Evolutionary conservation across 176 grass and related monocot genomes (phyloP).

Genomic region (Oryza glumipatula): DNA sequence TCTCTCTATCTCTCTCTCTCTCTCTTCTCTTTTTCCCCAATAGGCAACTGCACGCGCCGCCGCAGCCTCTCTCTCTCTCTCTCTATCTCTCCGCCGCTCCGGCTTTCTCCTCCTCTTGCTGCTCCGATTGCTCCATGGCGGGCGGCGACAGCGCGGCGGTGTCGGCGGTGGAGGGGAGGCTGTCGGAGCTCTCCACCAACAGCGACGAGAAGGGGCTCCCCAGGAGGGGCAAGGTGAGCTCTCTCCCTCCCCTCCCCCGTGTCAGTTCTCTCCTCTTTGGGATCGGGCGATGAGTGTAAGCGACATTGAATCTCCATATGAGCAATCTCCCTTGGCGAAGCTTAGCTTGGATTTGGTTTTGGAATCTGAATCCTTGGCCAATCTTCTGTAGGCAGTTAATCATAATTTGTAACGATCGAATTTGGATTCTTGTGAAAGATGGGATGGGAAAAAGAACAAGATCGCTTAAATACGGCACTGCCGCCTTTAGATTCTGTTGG

Average conservation of each 20-base stretch:
- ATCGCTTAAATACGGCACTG: not conserved
- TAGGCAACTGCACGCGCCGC: not conserved
- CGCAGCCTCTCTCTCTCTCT: not conserved
- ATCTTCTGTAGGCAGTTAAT: not conserved
- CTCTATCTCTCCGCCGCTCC: not conserved
- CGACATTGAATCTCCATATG: not conserved
- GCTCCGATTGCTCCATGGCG: conserved; percentile 33
- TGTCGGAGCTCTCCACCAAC: conserved; percentile 13
- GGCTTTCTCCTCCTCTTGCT: not conserved
- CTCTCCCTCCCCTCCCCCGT: not conserved
- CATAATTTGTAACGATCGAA: not conserved
- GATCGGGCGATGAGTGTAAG: not conserved
- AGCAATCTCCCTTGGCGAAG: not conserved
- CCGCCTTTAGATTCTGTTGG: too few species aligned
- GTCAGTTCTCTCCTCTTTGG: not conserved
- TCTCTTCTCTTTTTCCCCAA: not conserved
- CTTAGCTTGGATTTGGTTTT: not conserved
- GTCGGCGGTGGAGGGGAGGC: conserved; percentile 24
- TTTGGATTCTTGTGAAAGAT: not conserved
- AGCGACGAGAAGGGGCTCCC: conserved; percentile 27
- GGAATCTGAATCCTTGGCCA: not conserved
- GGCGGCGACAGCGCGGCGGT: conserved; percentile 24
- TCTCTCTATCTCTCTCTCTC: too few species aligned
- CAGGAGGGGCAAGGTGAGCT: conserved; percentile 42
- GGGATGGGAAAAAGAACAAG: not conserved